Conservation (phyloP, 164 flowering plant species). For the Litsea cubeba region DNA sequence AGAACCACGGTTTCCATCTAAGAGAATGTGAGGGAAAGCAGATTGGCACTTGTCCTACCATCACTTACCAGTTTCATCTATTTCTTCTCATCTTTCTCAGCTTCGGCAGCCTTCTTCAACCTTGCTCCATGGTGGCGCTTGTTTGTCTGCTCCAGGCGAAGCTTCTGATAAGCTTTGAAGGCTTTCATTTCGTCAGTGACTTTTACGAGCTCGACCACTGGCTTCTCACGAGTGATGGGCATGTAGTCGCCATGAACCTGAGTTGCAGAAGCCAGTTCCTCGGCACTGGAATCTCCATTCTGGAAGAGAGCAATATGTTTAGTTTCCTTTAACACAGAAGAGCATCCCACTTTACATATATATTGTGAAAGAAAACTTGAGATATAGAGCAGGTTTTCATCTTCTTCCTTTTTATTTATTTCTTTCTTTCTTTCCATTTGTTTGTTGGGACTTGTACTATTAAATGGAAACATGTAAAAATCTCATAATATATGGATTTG, state of each 20-base stretch:
- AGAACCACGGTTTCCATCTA: too few species aligned
- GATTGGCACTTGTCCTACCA: too few species aligned
- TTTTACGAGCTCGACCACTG: slow-evolving; percentile 42
- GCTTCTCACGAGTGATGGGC: slow-evolving; percentile 40
- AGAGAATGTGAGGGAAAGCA: too few species aligned
- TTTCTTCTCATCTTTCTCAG: slow-evolving; percentile 64
- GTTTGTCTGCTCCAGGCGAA: slow-evolving; percentile 41
- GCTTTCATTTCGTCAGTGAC: slow-evolving; percentile 44
- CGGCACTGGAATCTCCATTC: slow-evolving; percentile 44
- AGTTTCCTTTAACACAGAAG: too few species aligned
- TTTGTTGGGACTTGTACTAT: too few species aligned
- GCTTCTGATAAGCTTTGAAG: slow-evolving; percentile 49
- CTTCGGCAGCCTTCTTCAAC: slow-evolving; percentile 54
- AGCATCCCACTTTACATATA: too few species aligned
- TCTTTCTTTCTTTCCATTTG: too few species aligned
- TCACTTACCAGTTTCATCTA: not conserved
- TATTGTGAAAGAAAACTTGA: too few species aligned
- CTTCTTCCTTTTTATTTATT: too few species aligned
- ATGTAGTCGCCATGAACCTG: slow-evolving; percentile 38
- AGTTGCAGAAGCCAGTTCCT: slow-evolving; percentile 42
- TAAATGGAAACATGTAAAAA: too few species aligned
- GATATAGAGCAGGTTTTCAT: too few species aligned
- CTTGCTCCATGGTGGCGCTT: slow-evolving; percentile 40
- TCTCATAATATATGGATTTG: too few species aligned
- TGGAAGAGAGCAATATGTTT: slow-evolving; percentile 5